phyloP scores from a whole-genome alignment of 2,329 filamentous ascomycete genomes.

The Pestalotiopsis sp. region DNA sequence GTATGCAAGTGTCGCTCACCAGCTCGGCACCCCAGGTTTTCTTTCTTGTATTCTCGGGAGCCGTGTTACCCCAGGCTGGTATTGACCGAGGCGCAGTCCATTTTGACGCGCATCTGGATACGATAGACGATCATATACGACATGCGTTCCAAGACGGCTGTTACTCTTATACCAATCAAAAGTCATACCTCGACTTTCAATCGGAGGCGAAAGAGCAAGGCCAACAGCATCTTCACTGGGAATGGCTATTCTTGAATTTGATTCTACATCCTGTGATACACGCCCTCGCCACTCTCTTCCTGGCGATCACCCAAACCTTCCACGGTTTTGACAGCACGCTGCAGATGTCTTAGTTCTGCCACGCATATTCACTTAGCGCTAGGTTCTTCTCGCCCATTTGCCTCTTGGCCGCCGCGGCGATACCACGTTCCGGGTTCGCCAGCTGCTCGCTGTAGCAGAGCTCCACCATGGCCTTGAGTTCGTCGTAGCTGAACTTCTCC shows the following conservation, averaged over 20 bases:
- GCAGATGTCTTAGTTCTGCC: slow-evolving; percentile 50
- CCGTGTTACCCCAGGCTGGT: too few species aligned
- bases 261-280: neutral
- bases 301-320: neutral
- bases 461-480: slow-evolving; percentile 67
- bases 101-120: too few species aligned
- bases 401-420: slow-evolving; percentile 67
- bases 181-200: too few species aligned
- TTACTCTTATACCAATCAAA: too few species aligned
- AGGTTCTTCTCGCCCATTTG: slow-evolving; percentile 71
- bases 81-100: too few species aligned
- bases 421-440: slow-evolving; percentile 67
- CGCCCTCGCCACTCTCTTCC: neutral
- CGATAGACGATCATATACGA: too few species aligned
- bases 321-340: neutral
- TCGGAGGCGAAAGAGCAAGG: too few species aligned
- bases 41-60: too few species aligned
- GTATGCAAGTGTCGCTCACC: too few species aligned
- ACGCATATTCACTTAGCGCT: slow-evolving; percentile 73
- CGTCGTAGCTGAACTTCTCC: slow-evolving; percentile 63
- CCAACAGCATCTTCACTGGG: too few species aligned
- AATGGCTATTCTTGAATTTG: neutral
- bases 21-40: too few species aligned
- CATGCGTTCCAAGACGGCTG: too few species aligned
- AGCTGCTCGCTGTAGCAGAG: slow-evolving; percentile 70